These are phyloP conservation scores for Ogataea salicorniae DNA, from an alignment of 805 yeast genomes.

Conservation along the genomic window DNA sequence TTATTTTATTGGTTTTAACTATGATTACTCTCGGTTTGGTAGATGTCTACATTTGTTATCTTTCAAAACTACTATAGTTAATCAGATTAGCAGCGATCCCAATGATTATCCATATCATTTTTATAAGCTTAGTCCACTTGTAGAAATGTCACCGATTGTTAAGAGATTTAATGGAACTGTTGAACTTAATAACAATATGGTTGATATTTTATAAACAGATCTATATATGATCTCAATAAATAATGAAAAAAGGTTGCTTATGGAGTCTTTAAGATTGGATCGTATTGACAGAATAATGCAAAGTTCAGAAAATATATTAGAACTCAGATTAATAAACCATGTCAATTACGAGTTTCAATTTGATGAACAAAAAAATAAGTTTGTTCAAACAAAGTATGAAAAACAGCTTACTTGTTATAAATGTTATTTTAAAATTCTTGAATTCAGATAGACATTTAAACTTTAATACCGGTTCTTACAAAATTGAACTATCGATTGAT, in stretches of 20 bases:
- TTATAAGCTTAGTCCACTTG: background rate
- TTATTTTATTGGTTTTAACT: background rate
- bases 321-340: background rate
- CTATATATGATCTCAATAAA: background rate
- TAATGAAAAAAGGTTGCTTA: background rate
- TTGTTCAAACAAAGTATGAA: background rate
- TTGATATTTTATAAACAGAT: background rate
- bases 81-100: background rate
- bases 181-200: background rate
- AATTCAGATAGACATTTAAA: background rate
- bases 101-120: background rate
- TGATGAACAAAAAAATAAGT: background rate
- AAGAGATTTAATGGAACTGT: background rate
- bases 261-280: background rate
- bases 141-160: background rate
- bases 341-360: background rate
- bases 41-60: background rate
- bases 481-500: constrained; percentile 35
- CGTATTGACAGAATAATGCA: background rate
- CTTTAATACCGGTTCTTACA: no score
- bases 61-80: background rate
- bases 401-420: background rate
- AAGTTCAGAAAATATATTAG: background rate
- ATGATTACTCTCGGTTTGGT: constrained; percentile 1
- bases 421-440: background rate